Evolutionary conservation across 1,284 basidiomycete genomes (phyloP).

Genomic region (Thecaphora thlaspeos): DNA sequence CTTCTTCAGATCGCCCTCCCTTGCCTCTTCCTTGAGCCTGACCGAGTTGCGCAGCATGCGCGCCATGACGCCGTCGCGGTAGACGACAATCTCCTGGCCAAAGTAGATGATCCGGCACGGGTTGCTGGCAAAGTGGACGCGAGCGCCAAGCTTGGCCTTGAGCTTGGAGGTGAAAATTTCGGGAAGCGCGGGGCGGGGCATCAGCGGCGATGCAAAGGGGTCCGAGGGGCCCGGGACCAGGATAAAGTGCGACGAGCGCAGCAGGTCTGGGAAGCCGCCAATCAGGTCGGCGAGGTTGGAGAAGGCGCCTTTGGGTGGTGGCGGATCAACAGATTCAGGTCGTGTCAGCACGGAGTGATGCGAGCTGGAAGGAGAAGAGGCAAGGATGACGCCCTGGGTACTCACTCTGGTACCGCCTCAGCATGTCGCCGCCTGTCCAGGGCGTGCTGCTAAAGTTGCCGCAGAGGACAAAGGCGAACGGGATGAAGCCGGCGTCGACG

Average conservation of each 20-base stretch:
- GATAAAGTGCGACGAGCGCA: slow-evolving; percentile 80
- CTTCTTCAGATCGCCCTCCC: slow-evolving; percentile 45
- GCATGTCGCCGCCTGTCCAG: slow-evolving; percentile 73
- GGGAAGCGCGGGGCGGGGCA: slow-evolving; percentile 66
- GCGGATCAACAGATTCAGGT: too few relatives aligned
- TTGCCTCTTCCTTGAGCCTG: slow-evolving; percentile 40
- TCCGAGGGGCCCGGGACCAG: slow-evolving; percentile 92
- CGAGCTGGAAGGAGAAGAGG: slow-evolving; percentile 3
- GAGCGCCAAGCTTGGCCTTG: slow-evolving; percentile 15
- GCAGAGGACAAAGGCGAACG: slow-evolving; percentile 81
- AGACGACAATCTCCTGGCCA: slow-evolving; percentile 91
- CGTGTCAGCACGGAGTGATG: too few relatives aligned
- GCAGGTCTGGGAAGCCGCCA: slow-evolving; percentile 73
- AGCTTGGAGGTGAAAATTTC: slow-evolving; percentile 67
- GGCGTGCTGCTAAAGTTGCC: slow-evolving; percentile 83
- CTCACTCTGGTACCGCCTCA: slow-evolving; percentile 79
- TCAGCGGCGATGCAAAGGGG: slow-evolving; percentile 66
- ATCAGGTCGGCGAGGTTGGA: slow-evolving; percentile 76
- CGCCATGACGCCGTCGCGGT: slow-evolving; percentile 88
- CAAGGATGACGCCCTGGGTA: slow-evolving; percentile 11
- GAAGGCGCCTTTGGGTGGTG: slow-evolving; percentile 11
- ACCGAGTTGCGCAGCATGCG: slow-evolving; percentile 79
- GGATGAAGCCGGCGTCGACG: slow-evolving; percentile 77
- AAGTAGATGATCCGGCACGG: slow-evolving; percentile 94
- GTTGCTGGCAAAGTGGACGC: slow-evolving; percentile 72